Evolutionary conservation across 2,329 filamentous ascomycete genomes (phyloP), one percentile per base, ranked within the genome.

Genomic region (Phyllosticta citribraziliensis): DNA sequence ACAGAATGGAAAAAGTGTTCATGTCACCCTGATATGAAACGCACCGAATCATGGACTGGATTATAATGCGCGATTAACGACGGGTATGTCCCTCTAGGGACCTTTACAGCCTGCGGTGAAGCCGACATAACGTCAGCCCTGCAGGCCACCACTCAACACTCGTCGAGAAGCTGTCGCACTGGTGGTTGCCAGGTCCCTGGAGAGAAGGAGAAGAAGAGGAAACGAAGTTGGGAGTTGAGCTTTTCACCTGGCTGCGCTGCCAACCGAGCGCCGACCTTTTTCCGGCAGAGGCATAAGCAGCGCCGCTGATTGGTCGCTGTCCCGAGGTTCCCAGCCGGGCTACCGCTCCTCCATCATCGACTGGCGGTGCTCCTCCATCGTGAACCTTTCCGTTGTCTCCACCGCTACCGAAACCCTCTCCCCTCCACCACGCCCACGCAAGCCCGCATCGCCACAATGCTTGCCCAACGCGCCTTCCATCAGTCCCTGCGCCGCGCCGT

Each of bases 21-120:
- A 73, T 80, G 76, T 79, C 66, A 75, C 77, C 76, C 77, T 79
- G 78, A 80, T 79, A 80, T 80, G 78, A 80, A 80, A 78, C 78
- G 72, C 77, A 77, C 72, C 70, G 65, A 72, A 71, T 70, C 73
- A 76, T 69, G 65, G 67, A 62, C 24, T 64, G 68, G 70, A 73
- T 70, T 65, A 67, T 70, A 72, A 76, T 76, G 76, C 71, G 78
- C 75, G 78, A 80, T 80, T 80, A 80, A 80, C 77, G 75, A 79
- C 78, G 76, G 76, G 76, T 73, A 62, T 63, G 65, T 79, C 72
- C 70, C 69, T 79, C 77, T 76, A 66, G 73, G 72, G 77, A 75
- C 72, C 73, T 73, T 70, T 64, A 67, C 47, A 65, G 30, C 17
- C 47, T 40, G 68, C 70, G 66, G 66, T 65, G 63, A 67, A 67